A percentile compares a stretch with the other conserved stretches of the same genome.
Conservation (phyloP, 2,329 filamentous ascomycete genomes). For the Fusarium agapanthi region DNA sequence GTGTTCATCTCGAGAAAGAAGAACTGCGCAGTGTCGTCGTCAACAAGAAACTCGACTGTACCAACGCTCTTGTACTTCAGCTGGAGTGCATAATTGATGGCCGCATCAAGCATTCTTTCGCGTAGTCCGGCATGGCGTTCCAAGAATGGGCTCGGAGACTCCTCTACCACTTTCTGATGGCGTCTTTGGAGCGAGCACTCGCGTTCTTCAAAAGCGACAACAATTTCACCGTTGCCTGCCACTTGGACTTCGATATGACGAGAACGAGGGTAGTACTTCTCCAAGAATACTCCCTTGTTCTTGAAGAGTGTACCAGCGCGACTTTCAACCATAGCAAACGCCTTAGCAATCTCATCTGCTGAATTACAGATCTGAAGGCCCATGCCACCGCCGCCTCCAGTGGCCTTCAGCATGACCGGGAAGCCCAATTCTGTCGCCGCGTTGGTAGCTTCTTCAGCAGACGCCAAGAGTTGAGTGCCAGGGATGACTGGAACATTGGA, state of each 20-base stretch:
- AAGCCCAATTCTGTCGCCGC: neutral
- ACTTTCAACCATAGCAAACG: neutral
- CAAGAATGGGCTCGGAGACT: neutral
- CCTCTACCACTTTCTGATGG: slow-evolving; percentile 68
- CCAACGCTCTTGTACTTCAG: slow-evolving; percentile 34
- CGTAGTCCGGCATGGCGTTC: neutral
- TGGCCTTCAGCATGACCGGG: neutral
- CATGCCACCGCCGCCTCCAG: neutral
- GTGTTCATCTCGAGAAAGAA: slow-evolving; percentile 66
- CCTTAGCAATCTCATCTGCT: neutral
- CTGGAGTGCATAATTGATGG: neutral
- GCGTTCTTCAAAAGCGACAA: slow-evolving; percentile 68
- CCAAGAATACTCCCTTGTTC: neutral
- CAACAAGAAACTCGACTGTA: slow-evolving; percentile 31
- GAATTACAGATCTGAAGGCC: neutral
- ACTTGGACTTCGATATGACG: neutral
- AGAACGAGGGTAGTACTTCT: neutral
- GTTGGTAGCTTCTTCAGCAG: neutral
- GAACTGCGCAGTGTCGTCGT: slow-evolving; percentile 51
- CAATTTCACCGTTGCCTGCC: neutral
- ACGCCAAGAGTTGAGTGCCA: neutral
- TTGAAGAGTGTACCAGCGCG: neutral
- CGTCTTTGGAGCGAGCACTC: slow-evolving; percentile 74
- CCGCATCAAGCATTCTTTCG: neutral
- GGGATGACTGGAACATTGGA: neutral